Evolutionary conservation across 129 eudicot genomes (phyloP), one percentile per base, ranked within the genome.

Genomic region (Arctium minus): DNA sequence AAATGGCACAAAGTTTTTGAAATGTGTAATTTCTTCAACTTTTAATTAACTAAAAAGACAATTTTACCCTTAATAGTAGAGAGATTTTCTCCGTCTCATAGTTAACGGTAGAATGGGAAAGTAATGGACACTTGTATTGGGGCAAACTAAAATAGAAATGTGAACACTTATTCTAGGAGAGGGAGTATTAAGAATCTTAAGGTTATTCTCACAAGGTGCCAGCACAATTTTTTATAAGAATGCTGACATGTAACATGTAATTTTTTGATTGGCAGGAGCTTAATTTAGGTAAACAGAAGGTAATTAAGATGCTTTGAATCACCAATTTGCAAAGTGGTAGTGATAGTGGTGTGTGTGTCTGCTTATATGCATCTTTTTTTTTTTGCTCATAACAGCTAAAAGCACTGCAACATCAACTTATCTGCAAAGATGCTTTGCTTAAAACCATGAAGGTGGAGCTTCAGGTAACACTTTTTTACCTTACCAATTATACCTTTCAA

Each of bases 271-370:
- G 85, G 86, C 96, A 92, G 96, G 97, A 94, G 88, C 91, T 92
- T 84, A 91, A 88, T 85, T 38, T 90, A 82, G 88, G 88, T 27
- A 94, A 87, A 84, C 91, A 92, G 22, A 92, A 87, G 97, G 97
- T 92, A 80, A 60, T 18, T 60, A 60, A 74, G 87, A 73, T 40
- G n/a, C 35, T 81, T 18, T 8, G 18, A 18, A 79, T 60, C 6
- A 4, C 50, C 32, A 39, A 70, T 31, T 74, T 32, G 22, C 56
- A 44, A 35, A 12, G n/a, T 80, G 31, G 77, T 77, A 50, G 36
- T 5, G 9, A 18, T 60, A 17, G 68, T 4, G 29, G 68, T 56
- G 65, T 60, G 67, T 17, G 68, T 60, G 29, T 8, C 64, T 39
- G 75, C 40, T 46, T 72, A 74, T 36, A 4, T 40, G 30, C 6